Evolutionary conservation across 768 basidiomycete species (phyloP).

Genomic region (Amanita fuliginea): DNA sequence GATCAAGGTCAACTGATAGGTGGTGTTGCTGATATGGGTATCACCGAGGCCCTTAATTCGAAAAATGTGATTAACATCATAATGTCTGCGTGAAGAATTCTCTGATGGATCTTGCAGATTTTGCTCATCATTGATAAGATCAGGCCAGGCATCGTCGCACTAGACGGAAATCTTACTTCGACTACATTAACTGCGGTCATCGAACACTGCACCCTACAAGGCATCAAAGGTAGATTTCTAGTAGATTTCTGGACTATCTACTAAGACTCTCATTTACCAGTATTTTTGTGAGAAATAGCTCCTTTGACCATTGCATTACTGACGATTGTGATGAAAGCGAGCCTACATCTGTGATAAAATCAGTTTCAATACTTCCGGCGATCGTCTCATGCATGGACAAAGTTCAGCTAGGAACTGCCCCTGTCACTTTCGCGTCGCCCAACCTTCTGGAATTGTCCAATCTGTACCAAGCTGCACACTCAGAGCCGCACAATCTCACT

Average conservation of each 20-base stretch:
- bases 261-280: conserved; percentile 23
- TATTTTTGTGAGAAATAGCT: conserved; percentile 54
- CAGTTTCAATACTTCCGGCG: conserved; percentile 56
- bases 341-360: conserved; percentile 87
- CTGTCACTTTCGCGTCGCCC: conserved; percentile 70
- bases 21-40: conserved; percentile 92
- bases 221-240: conserved; percentile 41
- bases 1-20: conserved; percentile 54
- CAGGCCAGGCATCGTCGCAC: conserved; percentile 46
- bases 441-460: conserved; percentile 71
- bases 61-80: conserved; percentile 25
- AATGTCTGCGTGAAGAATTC: background rate
- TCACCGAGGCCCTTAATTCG: conserved; percentile 38
- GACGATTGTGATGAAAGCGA: conserved; percentile 41
- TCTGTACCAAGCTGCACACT: conserved; percentile 39
- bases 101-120: conserved; percentile 27
- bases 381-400: conserved; percentile 27
- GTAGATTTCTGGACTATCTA: background rate
- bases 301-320: conserved; percentile 1
- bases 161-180: conserved; percentile 69
- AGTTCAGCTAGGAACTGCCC: conserved; percentile 19
- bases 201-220: conserved; percentile 31
- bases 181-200: conserved; percentile 41
- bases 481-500: conserved; percentile 36
- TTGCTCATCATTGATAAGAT: conserved; percentile 34